These are phyloP conservation scores for Curvularia sp. DNA, from an alignment of 2,329 filamentous ascomycete genomes.

Conservation along the genomic window DNA sequence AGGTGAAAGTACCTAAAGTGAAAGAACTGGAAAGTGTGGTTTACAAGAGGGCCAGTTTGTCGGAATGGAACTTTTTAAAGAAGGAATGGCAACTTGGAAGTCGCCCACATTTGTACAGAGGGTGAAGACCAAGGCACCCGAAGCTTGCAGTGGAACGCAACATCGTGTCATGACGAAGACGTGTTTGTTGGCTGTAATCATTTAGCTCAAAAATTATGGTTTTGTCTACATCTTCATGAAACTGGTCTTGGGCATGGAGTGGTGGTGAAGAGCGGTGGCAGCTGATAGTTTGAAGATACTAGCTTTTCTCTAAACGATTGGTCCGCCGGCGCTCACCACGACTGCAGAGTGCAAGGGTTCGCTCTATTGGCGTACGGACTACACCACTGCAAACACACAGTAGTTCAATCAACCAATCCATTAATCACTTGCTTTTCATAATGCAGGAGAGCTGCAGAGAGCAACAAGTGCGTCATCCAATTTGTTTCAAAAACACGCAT, in stretches of 20 bases:
- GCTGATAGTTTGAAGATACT: constrained; percentile 4
- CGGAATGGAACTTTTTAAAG: neutral
- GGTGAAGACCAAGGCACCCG: constrained; percentile 5
- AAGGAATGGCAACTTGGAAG: neutral
- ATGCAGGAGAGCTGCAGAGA: neutral
- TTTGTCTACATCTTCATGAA: neutral
- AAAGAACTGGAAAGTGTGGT: neutral
- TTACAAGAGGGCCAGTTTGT: constrained; percentile 1
- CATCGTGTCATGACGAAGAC: constrained; percentile 6
- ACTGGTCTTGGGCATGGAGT: constrained; percentile 5
- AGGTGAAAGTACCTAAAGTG: neutral
- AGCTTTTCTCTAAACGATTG: constrained; percentile 9
- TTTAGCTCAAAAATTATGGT: neutral
- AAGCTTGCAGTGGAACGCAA: neutral
- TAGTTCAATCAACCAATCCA: neutral
- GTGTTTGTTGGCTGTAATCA: neutral
- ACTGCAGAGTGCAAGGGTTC: constrained; percentile 4
- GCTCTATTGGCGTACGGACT: neutral
- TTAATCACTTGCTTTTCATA: neutral
- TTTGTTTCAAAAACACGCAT: neutral
- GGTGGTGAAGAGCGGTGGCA: constrained; percentile 8
- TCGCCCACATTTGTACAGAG: neutral
- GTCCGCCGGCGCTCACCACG: constrained; percentile 4
- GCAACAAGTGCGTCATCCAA: neutral
- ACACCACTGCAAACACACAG: neutral